Base-by-base conservation (phyloP, 768 basidiomycete genomes). In the Obba rivulosa region DNA sequence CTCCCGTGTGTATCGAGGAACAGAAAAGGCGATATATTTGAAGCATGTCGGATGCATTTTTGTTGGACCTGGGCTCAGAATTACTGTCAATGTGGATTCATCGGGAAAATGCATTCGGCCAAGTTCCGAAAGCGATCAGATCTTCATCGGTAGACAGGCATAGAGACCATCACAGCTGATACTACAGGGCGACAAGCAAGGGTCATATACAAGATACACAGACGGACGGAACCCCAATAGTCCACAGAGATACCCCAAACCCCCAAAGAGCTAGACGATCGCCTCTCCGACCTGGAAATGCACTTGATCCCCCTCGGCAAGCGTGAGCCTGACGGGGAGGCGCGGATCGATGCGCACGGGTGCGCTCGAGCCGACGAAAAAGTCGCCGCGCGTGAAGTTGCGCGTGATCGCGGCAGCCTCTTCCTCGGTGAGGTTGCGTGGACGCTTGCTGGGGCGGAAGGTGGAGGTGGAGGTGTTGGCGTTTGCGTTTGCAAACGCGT, bases 311-410 rank as follows among this genome's bases (percentile, higher is more conserved):
- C 86, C 86, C 58, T 90, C 87, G 22, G 86, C 86, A 36, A 90
- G 74, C 18, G 85, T 87, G 25, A 90, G 78, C 51, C 85, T 73
- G 52, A 90, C 87, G 13, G 87, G 85, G 37, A 90, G 67, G 45
- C 87, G 79, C 18, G 87, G 85, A 61, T 90, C 87, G 66, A 90
- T 89, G 57, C 85, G 80, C 39, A 90, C 85, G 8, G 87, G 87
- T 1, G 86, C 87, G 55, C 83, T 87, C 34, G 73, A 80, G 46
- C 87, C 87, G 44, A 90, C 83, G 58, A 81, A 90, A 63, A 90
- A 90, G 62, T 90, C 87, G 3, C 87, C 87, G 44, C 87, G 79
- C 52, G 72, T 83, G 57, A 86, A 90, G 58, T 87, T 87, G 63
- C 87, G 78, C 1, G 86, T 87, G 68, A 90, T 89, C 25, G 87